Percentiles rank a stretch among this genome's conserved stretches.
phyloP scores from a whole-genome alignment of 2,329 filamentous ascomycete genomes.

The Colletotrichum paranaense region DNA sequence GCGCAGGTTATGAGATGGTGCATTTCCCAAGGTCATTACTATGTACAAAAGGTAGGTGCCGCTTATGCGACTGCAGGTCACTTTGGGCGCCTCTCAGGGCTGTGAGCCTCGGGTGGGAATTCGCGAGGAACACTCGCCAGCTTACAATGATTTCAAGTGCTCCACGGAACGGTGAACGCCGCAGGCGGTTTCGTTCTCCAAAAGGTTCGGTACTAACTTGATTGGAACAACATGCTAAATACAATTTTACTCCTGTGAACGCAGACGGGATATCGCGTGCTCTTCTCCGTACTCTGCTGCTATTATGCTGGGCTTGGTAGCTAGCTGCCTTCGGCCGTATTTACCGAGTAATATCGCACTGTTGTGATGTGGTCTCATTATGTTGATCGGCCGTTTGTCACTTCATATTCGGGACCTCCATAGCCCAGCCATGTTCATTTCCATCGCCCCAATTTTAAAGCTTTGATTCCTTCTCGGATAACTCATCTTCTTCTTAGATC shows the following conservation, averaged over 20 bases:
- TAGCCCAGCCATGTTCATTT: neutral
- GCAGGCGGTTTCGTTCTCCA: neutral
- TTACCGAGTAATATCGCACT: neutral
- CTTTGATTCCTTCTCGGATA: neutral
- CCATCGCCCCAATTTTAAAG: neutral
- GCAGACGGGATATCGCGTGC: conserved; percentile 7
- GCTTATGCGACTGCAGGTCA: neutral
- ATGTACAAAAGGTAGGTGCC: too few relatives aligned
- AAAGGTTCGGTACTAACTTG: neutral
- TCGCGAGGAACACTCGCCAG: neutral
- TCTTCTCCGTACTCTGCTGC: neutral
- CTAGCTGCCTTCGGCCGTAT: neutral
- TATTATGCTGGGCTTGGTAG: too few relatives aligned
- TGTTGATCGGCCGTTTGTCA: conserved; percentile 8
- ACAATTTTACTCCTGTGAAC: neutral
- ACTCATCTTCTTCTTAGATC: conserved; percentile 10
- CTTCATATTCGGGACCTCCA: neutral
- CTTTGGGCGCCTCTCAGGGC: neutral
- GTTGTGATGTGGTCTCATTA: conserved; percentile 4
- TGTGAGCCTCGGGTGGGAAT: neutral
- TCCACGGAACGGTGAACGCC: neutral
- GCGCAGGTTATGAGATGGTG: too few relatives aligned
- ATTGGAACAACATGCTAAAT: neutral
- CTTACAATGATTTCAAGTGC: neutral
- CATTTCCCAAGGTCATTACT: too few relatives aligned